Percentiles rank a stretch among this genome's conserved stretches.
These are phyloP conservation scores for Trichoderma reesei DNA, from an alignment of 495 filamentous ascomycete genomes.

Conservation along the genomic window DNA sequence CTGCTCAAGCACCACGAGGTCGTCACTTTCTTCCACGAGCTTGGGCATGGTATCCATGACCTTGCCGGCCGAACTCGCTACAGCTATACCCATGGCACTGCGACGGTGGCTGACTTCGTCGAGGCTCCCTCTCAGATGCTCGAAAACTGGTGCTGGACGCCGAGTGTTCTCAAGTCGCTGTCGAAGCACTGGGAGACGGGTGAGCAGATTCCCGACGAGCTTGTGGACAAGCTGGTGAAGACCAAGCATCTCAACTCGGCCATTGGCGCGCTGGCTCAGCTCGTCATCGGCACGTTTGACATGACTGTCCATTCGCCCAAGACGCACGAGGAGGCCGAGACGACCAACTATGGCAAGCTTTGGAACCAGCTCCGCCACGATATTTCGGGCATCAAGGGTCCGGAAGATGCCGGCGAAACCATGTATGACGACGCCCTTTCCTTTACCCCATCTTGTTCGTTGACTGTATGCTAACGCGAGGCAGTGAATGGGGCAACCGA, in stretches of 20 bases:
- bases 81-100: constrained; percentile 51
- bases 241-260: constrained; percentile 55
- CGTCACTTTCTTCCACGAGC: constrained; percentile 55
- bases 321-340: constrained; percentile 10
- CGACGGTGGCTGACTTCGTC: constrained; percentile 52
- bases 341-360: neutral
- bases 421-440: neutral
- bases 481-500: constrained; percentile 22
- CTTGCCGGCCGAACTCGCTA: constrained; percentile 44
- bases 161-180: constrained; percentile 44
- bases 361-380: constrained; percentile 12
- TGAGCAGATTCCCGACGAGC: constrained; percentile 47
- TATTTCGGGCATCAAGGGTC: constrained; percentile 11
- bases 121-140: constrained; percentile 60
- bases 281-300: constrained; percentile 25
- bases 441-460: neutral
- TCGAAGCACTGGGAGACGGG: constrained; percentile 47
- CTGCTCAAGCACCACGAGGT: constrained; percentile 57
- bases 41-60: constrained; percentile 58
- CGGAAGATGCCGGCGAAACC: neutral
- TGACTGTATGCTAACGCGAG: neutral
- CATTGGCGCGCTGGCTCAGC: constrained; percentile 28
- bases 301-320: constrained; percentile 12
- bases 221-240: constrained; percentile 48
- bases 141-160: constrained; percentile 60